Evolutionary conservation across 345 rosid genomes (phyloP), one percentile per base, ranked within the genome.

Genomic region (Arabidopsis suecica): DNA sequence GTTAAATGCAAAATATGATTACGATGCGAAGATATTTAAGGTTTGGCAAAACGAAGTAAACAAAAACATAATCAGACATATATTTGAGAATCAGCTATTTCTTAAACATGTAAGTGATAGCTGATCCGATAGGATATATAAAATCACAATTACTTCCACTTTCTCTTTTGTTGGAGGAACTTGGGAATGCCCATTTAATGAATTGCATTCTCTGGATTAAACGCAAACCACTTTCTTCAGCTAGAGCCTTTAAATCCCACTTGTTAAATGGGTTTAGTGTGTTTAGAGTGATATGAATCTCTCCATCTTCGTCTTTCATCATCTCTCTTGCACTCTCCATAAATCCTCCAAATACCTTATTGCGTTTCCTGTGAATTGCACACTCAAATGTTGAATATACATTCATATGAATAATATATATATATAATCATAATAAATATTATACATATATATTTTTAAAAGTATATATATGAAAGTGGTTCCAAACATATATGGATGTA

Each of bases 301-400:
- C 65, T 5, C 65, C 65, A 61, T 40, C 65, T 61, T 61, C 49
- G 0, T 40, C 34, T 20, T 61, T 38, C 49, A 61, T 0, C 49
- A 61, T 6, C 48, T 61, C 34, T 38, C 18, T 61, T 3, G 65
- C 49, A 40, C 49, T 61, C 44, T 23, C 11, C 65, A 61, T 20
- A 61, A 61, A 61, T 25, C 48, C 34, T 20, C 18, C 12, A 8
- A 61, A 16, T 40, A 40, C 33, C 0, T 12, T 20, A 8, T 4
- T 0, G 14, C 12, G 65, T 7, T 61, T 61, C 34, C 49, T 61
- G 3, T 23, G 11, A 22, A 22, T 22, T 22, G 7, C 3, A 61
- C 9, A 53, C 7, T 3, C 6, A 50, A 45, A 45, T 45, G 20
- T 45, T 45, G 8, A 41, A 3, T 13, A 41, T 41, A 33, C 18